A percentile compares a stretch with the other conserved stretches of the same genome.
Evolutionary conservation across 2,329 filamentous ascomycete genomes (phyloP).

Genomic region (Colletotrichum tanaceti): DNA sequence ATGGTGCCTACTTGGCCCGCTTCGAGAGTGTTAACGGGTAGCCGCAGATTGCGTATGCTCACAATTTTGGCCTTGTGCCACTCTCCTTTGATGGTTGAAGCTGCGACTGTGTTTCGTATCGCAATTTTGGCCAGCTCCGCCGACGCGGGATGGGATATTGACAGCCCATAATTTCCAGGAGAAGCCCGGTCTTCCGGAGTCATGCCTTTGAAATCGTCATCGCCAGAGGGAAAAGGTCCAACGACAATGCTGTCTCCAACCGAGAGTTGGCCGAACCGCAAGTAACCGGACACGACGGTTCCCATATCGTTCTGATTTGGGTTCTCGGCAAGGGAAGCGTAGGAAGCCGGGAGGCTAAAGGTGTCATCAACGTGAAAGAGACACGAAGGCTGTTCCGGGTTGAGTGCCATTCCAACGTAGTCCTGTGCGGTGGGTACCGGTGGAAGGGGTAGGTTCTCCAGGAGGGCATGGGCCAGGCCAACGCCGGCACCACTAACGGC

Average conservation of each 20-base stretch:
- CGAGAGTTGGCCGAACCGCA: slow-evolving; percentile 81
- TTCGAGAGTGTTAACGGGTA: slow-evolving; percentile 81
- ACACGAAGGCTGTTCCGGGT: slow-evolving; percentile 69
- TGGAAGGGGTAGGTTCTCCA: slow-evolving; percentile 80
- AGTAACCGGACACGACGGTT: slow-evolving; percentile 84
- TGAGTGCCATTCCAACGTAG: slow-evolving; percentile 65
- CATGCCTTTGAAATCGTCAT: slow-evolving; percentile 56
- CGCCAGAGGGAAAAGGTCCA: slow-evolving; percentile 78
- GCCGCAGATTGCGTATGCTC: slow-evolving; percentile 87
- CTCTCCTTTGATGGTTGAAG: slow-evolving; percentile 68
- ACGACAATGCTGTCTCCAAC: slow-evolving; percentile 83
- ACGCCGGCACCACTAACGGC: slow-evolving; percentile 87
- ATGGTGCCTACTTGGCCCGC: slow-evolving; percentile 91
- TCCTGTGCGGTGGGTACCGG: slow-evolving; percentile 64
- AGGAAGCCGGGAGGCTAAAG: slow-evolving; percentile 78
- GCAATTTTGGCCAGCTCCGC: slow-evolving; percentile 64
- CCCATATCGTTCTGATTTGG: slow-evolving; percentile 61
- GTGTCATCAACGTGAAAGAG: slow-evolving; percentile 94
- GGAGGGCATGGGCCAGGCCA: slow-evolving; percentile 81
- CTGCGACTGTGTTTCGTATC: slow-evolving; percentile 64
- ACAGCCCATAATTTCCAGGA: slow-evolving; percentile 60
- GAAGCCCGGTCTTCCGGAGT: slow-evolving; percentile 61
- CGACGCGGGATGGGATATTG: slow-evolving; percentile 65
- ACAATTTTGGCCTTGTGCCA: slow-evolving; percentile 86
- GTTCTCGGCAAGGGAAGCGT: slow-evolving; percentile 58